Percentiles rank a stretch among this genome's conserved stretches.
Evolutionary conservation across 2,329 filamentous ascomycete species (phyloP).

Genomic region (Ambrosiella cleistominuta): DNA sequence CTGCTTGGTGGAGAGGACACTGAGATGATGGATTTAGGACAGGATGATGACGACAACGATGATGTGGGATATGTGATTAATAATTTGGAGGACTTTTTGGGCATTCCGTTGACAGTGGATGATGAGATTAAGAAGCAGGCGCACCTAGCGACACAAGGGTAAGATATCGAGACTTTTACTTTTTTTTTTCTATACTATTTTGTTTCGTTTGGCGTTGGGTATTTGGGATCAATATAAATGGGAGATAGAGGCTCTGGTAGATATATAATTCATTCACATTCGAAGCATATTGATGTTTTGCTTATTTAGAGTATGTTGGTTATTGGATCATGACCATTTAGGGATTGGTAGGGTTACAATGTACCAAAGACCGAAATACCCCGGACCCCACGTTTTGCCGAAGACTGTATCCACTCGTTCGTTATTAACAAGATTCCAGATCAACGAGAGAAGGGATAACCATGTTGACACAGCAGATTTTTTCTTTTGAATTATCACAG

Average conservation of each 20-base stretch:
- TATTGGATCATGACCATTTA: background rate
- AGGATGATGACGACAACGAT: slow-evolving; percentile 22
- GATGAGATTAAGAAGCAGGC: slow-evolving; percentile 15
- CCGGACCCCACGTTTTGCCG: too few species aligned
- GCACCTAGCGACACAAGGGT: slow-evolving; percentile 3
- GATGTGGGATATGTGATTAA: slow-evolving; percentile 27
- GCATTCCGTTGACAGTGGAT: slow-evolving; percentile 21
- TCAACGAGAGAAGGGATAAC: too few species aligned
- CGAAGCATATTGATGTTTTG: too few species aligned
- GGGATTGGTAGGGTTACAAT: background rate
- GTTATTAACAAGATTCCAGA: too few species aligned
- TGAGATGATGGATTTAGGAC: slow-evolving; percentile 1
- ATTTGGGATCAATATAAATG: background rate
- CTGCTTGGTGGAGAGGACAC: background rate
- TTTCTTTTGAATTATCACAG: too few species aligned
- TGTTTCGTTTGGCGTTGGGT: background rate
- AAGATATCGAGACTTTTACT: background rate
- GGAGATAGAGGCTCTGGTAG: background rate
- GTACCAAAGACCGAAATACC: background rate
- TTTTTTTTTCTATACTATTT: background rate
- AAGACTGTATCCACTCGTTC: too few species aligned
- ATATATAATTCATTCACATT: background rate
- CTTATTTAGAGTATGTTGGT: too few species aligned
- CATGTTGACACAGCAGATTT: too few species aligned
- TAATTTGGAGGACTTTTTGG: slow-evolving; percentile 29